Evolutionary conservation across 257 asterid genomes (phyloP).

Genomic region (Solanum virginianum): DNA sequence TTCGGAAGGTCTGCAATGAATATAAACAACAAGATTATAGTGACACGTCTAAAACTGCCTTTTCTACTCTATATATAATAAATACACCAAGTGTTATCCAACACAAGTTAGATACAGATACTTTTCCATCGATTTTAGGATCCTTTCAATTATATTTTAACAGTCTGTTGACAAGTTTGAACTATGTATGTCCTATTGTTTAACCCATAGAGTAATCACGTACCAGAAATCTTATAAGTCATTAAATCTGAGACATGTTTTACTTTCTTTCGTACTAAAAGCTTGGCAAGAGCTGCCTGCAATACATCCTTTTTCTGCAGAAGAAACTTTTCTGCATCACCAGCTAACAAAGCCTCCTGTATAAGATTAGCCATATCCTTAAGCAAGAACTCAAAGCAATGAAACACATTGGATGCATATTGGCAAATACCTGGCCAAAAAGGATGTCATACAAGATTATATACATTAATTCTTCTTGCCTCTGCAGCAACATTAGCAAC

Average conservation of each 20-base stretch:
- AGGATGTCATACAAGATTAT: conserved; percentile 67
- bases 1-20: conserved; percentile 45
- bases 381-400: conserved; percentile 1
- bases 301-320: conserved; percentile 41
- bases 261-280: conserved; percentile 41
- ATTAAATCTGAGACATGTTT: conserved; percentile 47
- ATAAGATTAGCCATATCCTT: background rate
- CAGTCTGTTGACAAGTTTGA: background rate
- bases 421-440: conserved; percentile 58
- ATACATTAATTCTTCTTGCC: conserved; percentile 61
- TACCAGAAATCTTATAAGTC: conserved; percentile 49
- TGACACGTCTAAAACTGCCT: background rate
- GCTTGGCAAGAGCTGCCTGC: conserved; percentile 42
- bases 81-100: background rate
- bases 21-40: background rate
- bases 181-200: background rate
- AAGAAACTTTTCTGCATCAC: conserved; percentile 85
- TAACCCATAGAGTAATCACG: background rate
- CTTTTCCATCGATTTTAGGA: background rate
- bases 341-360: conserved; percentile 49
- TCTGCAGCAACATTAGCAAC: conserved; percentile 35
- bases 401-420: background rate
- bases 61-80: background rate
- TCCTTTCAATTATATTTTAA: background rate
- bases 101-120: background rate